Percentiles rank a stretch among this genome's conserved stretches.
Conservation (phyloP, 208 protist species). For the Perkinsela sp. region DNA sequence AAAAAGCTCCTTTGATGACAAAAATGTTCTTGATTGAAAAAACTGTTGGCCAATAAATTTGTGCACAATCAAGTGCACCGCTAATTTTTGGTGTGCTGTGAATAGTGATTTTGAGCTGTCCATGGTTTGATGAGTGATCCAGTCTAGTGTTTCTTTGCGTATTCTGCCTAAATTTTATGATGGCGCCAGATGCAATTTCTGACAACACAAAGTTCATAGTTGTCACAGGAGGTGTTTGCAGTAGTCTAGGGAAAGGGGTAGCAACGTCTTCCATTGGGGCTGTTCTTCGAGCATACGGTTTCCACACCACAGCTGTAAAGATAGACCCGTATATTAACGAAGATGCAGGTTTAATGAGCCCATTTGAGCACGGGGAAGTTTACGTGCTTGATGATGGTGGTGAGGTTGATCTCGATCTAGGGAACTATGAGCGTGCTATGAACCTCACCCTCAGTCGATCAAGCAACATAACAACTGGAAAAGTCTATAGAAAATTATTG, state of each 20-base stretch:
- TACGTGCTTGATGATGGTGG: slow-evolving; percentile 95
- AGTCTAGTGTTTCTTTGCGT: too few species aligned
- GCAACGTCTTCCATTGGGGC: slow-evolving; percentile 45
- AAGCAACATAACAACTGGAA: slow-evolving; percentile 98
- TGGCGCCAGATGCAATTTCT: too few species aligned
- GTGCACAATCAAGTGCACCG: too few species aligned
- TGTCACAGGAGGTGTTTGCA: slow-evolving; percentile 91
- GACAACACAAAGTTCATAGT: slow-evolving; percentile 71
- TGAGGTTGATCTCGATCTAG: slow-evolving; percentile 84
- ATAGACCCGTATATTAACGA: slow-evolving; percentile 98
- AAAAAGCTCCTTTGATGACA: too few species aligned
- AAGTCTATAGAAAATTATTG: slow-evolving; percentile 85
- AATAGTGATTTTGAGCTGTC: too few species aligned
- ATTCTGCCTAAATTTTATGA: too few species aligned
- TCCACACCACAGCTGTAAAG: slow-evolving; percentile 84
- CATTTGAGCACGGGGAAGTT: slow-evolving; percentile 91
- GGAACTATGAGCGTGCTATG: slow-evolving; percentile 97
- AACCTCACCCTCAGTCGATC: slow-evolving; percentile 67
- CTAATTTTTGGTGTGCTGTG: too few species aligned
- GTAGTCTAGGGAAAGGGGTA: slow-evolving; percentile 89
- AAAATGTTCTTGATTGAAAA: too few species aligned
- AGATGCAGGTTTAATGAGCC: slow-evolving; percentile 67
- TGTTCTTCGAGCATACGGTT: slow-evolving; percentile 47
- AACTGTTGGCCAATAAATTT: too few species aligned
- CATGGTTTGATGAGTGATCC: too few species aligned